Evolutionary conservation across 192 early-diverging fungal genomes (phyloP).

Genomic region (Backusella westeae): DNA sequence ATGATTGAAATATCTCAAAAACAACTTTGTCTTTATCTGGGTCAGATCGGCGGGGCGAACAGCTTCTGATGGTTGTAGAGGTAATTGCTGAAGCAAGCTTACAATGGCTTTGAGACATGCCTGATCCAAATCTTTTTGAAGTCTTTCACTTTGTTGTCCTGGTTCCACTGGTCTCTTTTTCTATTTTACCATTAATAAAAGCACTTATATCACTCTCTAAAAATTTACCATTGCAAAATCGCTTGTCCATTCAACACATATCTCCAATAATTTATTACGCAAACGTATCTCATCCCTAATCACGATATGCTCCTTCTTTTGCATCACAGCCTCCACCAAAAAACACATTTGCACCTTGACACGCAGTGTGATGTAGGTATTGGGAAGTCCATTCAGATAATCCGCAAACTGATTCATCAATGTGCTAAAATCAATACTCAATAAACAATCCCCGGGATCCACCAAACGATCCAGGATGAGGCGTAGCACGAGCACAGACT

Average conservation of each 20-base stretch:
- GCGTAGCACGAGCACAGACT: conserved; percentile 63
- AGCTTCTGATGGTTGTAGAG: conserved; percentile 60
- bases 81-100: conserved; percentile 61
- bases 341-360: conserved; percentile 75
- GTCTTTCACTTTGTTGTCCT: conserved; percentile 48
- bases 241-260: conserved; percentile 72
- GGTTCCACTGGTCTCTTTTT: background rate
- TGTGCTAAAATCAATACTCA: conserved; percentile 64
- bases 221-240: conserved; percentile 50
- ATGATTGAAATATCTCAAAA: conserved; percentile 71
- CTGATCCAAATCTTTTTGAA: conserved; percentile 73
- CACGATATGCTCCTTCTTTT: conserved; percentile 69
- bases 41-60: conserved; percentile 48
- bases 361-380: conserved; percentile 45
- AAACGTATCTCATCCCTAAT: conserved; percentile 67
- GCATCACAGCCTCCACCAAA: conserved; percentile 64
- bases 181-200: background rate
- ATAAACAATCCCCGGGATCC: conserved; percentile 48
- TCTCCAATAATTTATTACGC: conserved; percentile 65
- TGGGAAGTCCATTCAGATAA: conserved; percentile 62
- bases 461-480: conserved; percentile 66
- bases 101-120: conserved; percentile 74
- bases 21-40: conserved; percentile 57
- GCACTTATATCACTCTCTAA: background rate
- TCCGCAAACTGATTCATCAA: conserved; percentile 61